Conservation (phyloP, 768 basidiomycete genomes). For the Boletus vermiculosoides region DNA sequence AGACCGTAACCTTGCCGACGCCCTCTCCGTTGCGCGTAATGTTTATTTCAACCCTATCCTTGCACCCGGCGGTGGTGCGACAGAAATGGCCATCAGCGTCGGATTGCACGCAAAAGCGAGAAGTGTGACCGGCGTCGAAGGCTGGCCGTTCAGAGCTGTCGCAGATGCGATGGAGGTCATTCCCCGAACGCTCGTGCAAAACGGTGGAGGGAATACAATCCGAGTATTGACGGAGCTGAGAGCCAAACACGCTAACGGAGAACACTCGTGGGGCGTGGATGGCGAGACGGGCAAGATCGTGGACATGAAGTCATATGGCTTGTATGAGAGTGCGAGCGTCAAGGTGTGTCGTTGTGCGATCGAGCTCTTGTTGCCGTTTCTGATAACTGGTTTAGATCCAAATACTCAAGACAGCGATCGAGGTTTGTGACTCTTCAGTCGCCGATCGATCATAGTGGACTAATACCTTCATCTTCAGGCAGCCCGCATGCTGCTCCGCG, state of each 20-base stretch:
- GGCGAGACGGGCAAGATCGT: conserved; percentile 95
- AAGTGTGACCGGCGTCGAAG: conserved; percentile 82
- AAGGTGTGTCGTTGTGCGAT: conserved; percentile 50
- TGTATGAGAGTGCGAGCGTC: conserved; percentile 95
- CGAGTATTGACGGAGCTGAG: conserved; percentile 89
- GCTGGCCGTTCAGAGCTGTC: conserved; percentile 88
- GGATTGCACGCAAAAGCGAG: conserved; percentile 79
- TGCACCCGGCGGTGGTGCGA: conserved; percentile 95
- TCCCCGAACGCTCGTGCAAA: conserved; percentile 91
- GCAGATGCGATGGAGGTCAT: conserved; percentile 98
- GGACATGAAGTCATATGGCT: conserved; percentile 92
- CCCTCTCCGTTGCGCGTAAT: conserved; percentile 96
- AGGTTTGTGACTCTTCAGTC: conserved; percentile 45
- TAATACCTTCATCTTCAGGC: conserved; percentile 45
- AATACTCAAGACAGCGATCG: conserved; percentile 95
- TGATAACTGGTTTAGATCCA: conserved; percentile 59
- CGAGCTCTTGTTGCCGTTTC: neutral
- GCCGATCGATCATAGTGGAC: neutral
- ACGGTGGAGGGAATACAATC: conserved; percentile 93
- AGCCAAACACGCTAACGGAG: conserved; percentile 93
- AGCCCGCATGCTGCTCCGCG: conserved; percentile 85
- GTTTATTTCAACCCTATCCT: conserved; percentile 93
- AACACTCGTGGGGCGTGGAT: conserved; percentile 90
- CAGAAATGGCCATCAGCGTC: conserved; percentile 96
- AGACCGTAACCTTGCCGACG: conserved; percentile 95